These are phyloP conservation scores for Elongisporangium senticosum DNA, from an alignment of 352 stramenopile genomes.

Conservation along the genomic window DNA sequence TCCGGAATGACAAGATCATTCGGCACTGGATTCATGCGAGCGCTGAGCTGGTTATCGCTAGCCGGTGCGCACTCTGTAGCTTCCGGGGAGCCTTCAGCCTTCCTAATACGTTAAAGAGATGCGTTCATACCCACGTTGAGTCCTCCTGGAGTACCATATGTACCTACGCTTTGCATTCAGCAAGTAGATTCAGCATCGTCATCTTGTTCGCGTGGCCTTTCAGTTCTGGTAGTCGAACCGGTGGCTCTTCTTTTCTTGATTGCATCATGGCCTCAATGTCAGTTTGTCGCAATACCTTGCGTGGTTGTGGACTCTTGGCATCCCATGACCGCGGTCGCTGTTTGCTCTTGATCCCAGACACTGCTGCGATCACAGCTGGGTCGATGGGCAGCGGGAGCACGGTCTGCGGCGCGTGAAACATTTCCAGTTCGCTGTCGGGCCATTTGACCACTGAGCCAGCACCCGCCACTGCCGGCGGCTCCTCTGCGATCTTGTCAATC, in stretches of 20 bases:
- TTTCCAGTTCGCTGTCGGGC: slow-evolving; percentile 34
- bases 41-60: slow-evolving; percentile 38
- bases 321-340: slow-evolving; percentile 18
- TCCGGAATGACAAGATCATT: slow-evolving; percentile 26
- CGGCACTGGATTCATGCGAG: slow-evolving; percentile 2
- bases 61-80: neutral
- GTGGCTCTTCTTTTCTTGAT: slow-evolving; percentile 8
- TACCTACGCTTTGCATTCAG: slow-evolving; percentile 38
- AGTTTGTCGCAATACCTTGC: slow-evolving; percentile 4
- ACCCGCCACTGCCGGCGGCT: slow-evolving; percentile 23
- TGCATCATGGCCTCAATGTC: slow-evolving; percentile 16
- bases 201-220: slow-evolving; percentile 20
- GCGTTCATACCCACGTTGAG: neutral
- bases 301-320: slow-evolving; percentile 9
- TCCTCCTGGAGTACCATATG: neutral
- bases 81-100: neutral
- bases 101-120: slow-evolving; percentile 4
- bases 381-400: slow-evolving; percentile 17
- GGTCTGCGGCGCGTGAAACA: slow-evolving; percentile 40
- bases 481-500: slow-evolving; percentile 31
- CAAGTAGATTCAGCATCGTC: slow-evolving; percentile 35
- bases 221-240: slow-evolving; percentile 29
- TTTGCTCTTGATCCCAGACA: neutral
- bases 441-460: slow-evolving; percentile 40
- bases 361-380: slow-evolving; percentile 6